phyloP scores from a whole-genome alignment of 805 yeast genomes.

The Schwanniomyces yamadae region DNA sequence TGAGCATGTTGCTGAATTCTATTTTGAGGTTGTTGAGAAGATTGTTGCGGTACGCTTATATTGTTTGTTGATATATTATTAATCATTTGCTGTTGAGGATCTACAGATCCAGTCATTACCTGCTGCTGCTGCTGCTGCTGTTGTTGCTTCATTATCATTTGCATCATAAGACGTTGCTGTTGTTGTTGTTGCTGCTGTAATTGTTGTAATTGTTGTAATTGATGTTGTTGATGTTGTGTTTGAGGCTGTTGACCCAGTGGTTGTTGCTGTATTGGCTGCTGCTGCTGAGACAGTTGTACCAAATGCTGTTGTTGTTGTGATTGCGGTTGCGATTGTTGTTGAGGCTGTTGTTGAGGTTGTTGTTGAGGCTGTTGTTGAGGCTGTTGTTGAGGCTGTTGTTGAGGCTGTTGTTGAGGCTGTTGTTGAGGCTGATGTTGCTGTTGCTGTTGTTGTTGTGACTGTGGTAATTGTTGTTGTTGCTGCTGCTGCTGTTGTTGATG shows the following conservation, averaged over 20 bases:
- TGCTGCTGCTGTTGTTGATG: conserved; percentile 8
- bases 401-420: conserved; percentile 16
- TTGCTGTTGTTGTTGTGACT: conserved; percentile 13
- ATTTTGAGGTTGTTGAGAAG: conserved; percentile 25
- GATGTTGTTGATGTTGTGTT: conserved; percentile 9
- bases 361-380: conserved; percentile 20
- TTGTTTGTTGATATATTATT: conserved; percentile 14
- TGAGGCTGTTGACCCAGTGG: conserved; percentile 3
- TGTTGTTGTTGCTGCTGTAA: conserved; percentile 11
- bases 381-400: conserved; percentile 20
- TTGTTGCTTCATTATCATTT: conserved; percentile 16
- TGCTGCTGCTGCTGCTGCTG: conserved; percentile 16
- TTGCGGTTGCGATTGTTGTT: conserved; percentile 8
- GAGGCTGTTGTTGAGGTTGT: conserved; percentile 11
- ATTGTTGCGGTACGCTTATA: conserved; percentile 26
- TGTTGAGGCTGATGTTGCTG: conserved; percentile 15
- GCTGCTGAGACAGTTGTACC: conserved; percentile 9
- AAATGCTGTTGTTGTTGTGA: conserved; percentile 15
- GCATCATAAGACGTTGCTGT: conserved; percentile 16
- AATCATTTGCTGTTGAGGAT: conserved; percentile 18
- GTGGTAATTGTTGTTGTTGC: conserved; percentile 13
- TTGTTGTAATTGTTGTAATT: conserved; percentile 11
- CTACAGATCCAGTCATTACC: conserved; percentile 10
- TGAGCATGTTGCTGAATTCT: conserved; percentile 48
- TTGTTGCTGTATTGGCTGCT: conserved; percentile 7